Evolutionary conservation across 306 rosid species (phyloP), one percentile per base, ranked within the genome.

Genomic region (Prunus armeniaca): DNA sequence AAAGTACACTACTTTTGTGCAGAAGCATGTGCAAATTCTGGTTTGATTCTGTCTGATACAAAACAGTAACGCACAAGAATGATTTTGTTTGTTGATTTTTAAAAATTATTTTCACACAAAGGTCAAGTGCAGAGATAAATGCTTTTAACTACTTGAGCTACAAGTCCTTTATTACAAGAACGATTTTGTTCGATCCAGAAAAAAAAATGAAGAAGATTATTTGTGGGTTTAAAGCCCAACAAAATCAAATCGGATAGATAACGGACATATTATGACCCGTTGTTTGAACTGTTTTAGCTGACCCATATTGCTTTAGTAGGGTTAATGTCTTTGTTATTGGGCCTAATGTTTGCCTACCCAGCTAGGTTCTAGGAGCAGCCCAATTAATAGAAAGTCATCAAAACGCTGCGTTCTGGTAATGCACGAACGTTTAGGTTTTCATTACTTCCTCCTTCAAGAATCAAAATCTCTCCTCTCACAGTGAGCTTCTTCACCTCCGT

Each of bases 401-500:
- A 64, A 65, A 65, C 69, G 69, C 49, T 9, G 69, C 69, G 50
- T 65, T 65, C 10, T 18, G 9, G 17, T 49, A 10, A 2, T 50
- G 41, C 6, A 18, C 45, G 24, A 70, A 12, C 73, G 75, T 28
- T 34, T 70, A 70, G 74, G 74, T 70, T 70, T 70, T 70, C 73
- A 1, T 47, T 51, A 20, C 18, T 58, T 34, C 43, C 62, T 13
- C 7, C 32, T 22, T 2, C 9, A 12, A 12, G 12, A 15, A 9
- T 34, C 9, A 34, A n/a, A 46, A 12, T 5, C 30, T 34, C 14
- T 57, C 15, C 57, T 2, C 72, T 24, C 32, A 47, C 63, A 32
- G 32, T 25, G 64, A 22, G 38, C 43, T 15, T 25, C 58, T 45
- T 14, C 19, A 5, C 34, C 63, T 60, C 50, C 50, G 78, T 51